These are phyloP conservation scores for Aureobasidium sp. DNA, from an alignment of 2,329 filamentous ascomycete species.

Conservation along the genomic window DNA sequence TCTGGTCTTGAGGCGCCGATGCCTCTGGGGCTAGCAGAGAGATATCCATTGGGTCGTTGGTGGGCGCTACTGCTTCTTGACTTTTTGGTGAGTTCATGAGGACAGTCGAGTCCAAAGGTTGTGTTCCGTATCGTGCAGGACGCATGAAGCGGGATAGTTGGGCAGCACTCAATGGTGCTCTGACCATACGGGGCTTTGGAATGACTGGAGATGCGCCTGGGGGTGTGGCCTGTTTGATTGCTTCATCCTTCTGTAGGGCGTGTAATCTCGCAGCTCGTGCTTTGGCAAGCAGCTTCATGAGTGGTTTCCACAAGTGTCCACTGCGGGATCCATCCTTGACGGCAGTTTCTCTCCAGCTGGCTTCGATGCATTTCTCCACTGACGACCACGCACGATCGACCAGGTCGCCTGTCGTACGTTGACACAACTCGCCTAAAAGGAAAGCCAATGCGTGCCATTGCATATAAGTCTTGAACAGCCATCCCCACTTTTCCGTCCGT, in stretches of 20 bases:
- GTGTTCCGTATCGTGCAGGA: constrained; percentile 27
- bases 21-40: not conserved
- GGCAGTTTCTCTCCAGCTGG: constrained; percentile 34
- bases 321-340: constrained; percentile 29
- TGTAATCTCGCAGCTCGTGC: constrained; percentile 48
- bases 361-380: constrained; percentile 42
- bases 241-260: constrained; percentile 38
- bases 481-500: constrained; percentile 56
- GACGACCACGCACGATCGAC: constrained; percentile 56
- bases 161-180: constrained; percentile 30
- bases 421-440: constrained; percentile 53
- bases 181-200: constrained; percentile 23
- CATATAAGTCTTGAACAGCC: constrained; percentile 58
- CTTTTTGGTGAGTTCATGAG: constrained; percentile 27
- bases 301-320: constrained; percentile 57
- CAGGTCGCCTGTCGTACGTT: constrained; percentile 48
- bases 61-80: constrained; percentile 15
- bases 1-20: not conserved
- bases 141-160: constrained; percentile 29
- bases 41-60: constrained; percentile 18
- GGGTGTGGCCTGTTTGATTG: constrained; percentile 7
- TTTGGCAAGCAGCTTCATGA: constrained; percentile 54
- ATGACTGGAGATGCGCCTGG: constrained; percentile 1
- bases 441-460: constrained; percentile 61
- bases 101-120: constrained; percentile 29